phyloP scores from a whole-genome alignment of 345 rosid genomes.

The Limnanthes douglasii region DNA sequence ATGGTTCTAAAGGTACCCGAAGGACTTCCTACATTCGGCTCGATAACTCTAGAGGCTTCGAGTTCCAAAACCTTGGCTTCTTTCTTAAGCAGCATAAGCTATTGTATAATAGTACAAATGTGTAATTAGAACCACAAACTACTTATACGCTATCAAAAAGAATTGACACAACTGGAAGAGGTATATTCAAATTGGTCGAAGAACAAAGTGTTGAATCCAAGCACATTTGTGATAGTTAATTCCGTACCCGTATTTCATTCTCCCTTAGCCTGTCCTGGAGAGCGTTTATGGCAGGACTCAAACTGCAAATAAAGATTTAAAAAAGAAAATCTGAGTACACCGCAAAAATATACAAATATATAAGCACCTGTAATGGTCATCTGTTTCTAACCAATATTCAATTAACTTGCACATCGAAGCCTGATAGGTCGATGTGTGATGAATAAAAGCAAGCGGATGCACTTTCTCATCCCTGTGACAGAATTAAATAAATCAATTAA shows the following conservation, averaged over 20 bases:
- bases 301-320: constrained; percentile 42
- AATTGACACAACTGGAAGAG: no score
- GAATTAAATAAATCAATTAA: no score
- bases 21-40: constrained; percentile 22
- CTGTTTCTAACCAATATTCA: constrained; percentile 68
- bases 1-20: constrained; percentile 18
- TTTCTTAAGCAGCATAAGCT: constrained; percentile 33
- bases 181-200: no score
- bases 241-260: constrained; percentile 71
- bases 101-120: constrained; percentile 33
- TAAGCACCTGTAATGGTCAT: background rate
- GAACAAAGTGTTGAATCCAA: background rate
- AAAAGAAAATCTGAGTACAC: constrained; percentile 9
- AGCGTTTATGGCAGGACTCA: constrained; percentile 81
- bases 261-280: constrained; percentile 83
- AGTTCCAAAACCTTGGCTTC: constrained; percentile 58
- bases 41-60: constrained; percentile 26
- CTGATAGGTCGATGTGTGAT: constrained; percentile 91
- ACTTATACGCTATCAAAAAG: background rate
- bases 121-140: background rate
- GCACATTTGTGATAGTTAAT: background rate
- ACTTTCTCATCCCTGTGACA: constrained; percentile 48
- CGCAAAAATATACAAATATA: background rate
- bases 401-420: constrained; percentile 95
- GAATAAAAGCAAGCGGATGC: constrained; percentile 82